Percentiles rank a stretch among this genome's conserved stretches.
phyloP scores from a whole-genome alignment of 2,329 filamentous ascomycete genomes.

The Clarireedia sp. region DNA sequence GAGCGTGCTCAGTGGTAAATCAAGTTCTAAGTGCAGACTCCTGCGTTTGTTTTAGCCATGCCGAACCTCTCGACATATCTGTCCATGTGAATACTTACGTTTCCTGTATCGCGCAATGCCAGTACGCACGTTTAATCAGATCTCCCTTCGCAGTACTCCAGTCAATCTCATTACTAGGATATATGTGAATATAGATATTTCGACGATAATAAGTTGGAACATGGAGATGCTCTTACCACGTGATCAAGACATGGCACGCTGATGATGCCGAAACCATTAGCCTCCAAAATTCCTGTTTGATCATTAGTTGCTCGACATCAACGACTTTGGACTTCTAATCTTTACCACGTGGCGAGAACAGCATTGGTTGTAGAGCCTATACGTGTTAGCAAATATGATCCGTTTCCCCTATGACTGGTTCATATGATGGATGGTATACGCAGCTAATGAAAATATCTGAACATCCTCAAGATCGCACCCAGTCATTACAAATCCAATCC shows the following conservation, averaged over 20 bases:
- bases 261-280: conserved; percentile 47
- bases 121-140: conserved; percentile 45
- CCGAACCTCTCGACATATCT: neutral
- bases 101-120: conserved; percentile 49
- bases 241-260: conserved; percentile 48
- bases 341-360: conserved; percentile 44
- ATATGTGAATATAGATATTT: neutral
- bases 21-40: conserved; percentile 49
- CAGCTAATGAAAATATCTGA: conserved; percentile 49
- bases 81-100: conserved; percentile 32
- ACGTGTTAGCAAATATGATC: neutral
- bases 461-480: conserved; percentile 51
- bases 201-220: neutral
- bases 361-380: conserved; percentile 45
- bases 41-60: conserved; percentile 29
- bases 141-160: conserved; percentile 41
- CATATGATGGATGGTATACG: conserved; percentile 32
- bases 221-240: conserved; percentile 35
- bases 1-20: conserved; percentile 47
- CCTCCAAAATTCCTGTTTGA: conserved; percentile 51
- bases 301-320: conserved; percentile 11
- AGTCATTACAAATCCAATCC: conserved; percentile 49
- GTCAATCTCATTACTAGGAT: conserved; percentile 35
- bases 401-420: neutral
- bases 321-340: neutral